Evolutionary conservation across 176 grass and related monocot species (phyloP).

Genomic region (Carex scoparia): DNA sequence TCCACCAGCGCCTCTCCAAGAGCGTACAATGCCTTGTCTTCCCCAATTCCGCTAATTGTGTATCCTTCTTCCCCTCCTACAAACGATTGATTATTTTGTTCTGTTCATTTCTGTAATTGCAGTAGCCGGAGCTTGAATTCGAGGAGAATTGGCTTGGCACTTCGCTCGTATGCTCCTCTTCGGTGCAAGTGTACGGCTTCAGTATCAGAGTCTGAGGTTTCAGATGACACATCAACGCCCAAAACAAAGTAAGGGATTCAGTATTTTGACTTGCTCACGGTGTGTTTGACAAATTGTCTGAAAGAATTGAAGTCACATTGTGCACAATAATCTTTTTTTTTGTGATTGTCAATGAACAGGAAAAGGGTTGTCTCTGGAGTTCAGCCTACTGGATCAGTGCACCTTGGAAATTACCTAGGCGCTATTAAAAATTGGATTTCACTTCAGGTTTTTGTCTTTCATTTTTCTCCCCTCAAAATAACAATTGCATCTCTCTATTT

Average conservation of each 20-base stretch:
- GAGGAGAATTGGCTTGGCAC: conserved; percentile 17
- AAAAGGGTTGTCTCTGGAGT: conserved; percentile 98
- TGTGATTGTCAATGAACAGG: conserved; percentile 34
- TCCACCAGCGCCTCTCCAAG: conserved; percentile 19
- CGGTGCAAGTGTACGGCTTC: conserved; percentile 37
- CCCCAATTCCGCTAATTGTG: not conserved
- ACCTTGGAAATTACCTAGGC: conserved; percentile 97
- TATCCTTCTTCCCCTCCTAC: not conserved
- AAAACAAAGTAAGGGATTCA: not conserved
- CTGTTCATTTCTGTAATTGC: not conserved
- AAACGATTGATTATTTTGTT: not conserved
- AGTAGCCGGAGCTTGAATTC: conserved; percentile 14
- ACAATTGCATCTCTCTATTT: not conserved
- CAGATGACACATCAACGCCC: not conserved
- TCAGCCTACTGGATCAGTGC: conserved; percentile 88
- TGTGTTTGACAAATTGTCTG: conserved; percentile 25
- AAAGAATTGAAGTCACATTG: not conserved
- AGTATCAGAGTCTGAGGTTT: conserved; percentile 19
- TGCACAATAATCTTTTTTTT: not conserved
- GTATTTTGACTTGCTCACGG: not conserved
- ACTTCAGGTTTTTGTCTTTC: conserved; percentile 61
- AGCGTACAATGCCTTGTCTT: not conserved
- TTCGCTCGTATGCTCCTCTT: not conserved
- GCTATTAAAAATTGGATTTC: conserved; percentile 97
- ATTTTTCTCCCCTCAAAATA: not conserved